These are phyloP conservation scores for Salvia rosmarinus DNA, from an alignment of 257 asterid genomes.

Conservation along the genomic window DNA sequence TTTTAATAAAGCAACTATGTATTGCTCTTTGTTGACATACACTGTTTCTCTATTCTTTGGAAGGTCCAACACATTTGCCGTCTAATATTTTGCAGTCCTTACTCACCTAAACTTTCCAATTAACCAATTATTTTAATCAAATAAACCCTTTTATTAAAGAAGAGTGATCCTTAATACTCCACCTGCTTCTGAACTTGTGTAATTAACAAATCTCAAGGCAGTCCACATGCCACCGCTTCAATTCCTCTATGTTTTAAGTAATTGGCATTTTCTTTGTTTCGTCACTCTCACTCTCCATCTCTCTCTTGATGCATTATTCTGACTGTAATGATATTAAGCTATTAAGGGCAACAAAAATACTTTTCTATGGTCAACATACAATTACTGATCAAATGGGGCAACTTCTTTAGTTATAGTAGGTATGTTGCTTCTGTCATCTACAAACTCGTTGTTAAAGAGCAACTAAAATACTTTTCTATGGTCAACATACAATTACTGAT, in stretches of 20 bases:
- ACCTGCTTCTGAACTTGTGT: slow-evolving; percentile 32
- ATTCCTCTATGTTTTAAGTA: slow-evolving; percentile 5
- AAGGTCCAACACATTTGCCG: background rate
- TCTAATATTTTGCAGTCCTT: background rate
- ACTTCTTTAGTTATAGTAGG: background rate
- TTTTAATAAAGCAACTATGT: slow-evolving; percentile 39
- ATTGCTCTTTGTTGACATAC: slow-evolving; percentile 24
- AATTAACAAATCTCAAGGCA: slow-evolving; percentile 2
- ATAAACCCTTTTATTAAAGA: slow-evolving; percentile 9
- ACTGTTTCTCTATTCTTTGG: slow-evolving; percentile 27
- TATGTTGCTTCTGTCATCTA: slow-evolving; percentile 32
- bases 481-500: slow-evolving; percentile 49
- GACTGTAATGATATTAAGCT: slow-evolving; percentile 11
- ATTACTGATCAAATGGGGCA: slow-evolving; percentile 21
- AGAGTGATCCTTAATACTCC: slow-evolving; percentile 29
- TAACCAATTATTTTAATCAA: background rate
- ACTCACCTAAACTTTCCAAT: background rate
- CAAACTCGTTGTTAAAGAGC: too few species aligned
- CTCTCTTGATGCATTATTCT: background rate
- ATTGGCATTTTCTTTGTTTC: slow-evolving; percentile 16
- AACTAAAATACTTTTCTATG: slow-evolving; percentile 44
- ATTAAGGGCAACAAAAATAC: slow-evolving; percentile 41
- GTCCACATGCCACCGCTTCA: slow-evolving; percentile 19
- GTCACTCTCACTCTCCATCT: slow-evolving; percentile 29
- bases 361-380: slow-evolving; percentile 52